Evolutionary conservation across 2,329 filamentous ascomycete species (phyloP).

Genomic region (Fusarium nematophilum): DNA sequence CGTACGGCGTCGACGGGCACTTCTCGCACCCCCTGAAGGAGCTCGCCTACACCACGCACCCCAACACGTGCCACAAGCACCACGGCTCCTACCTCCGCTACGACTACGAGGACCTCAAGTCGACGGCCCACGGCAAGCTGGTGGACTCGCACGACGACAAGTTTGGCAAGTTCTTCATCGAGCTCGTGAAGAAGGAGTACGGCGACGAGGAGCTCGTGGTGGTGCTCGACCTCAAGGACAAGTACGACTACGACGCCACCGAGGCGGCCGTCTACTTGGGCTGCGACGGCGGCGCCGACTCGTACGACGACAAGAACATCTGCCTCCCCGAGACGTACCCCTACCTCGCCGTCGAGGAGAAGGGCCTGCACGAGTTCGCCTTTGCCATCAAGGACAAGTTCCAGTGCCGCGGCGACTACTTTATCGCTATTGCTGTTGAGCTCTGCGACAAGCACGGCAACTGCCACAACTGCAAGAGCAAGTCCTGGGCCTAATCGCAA

Average conservation of each 20-base stretch:
- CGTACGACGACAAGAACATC: slow-evolving; percentile 26
- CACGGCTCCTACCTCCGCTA: slow-evolving; percentile 30
- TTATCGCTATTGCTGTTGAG: slow-evolving; percentile 39
- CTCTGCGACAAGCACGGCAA: slow-evolving; percentile 32
- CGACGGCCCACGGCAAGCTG: slow-evolving; percentile 21
- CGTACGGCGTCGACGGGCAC: slow-evolving; percentile 17
- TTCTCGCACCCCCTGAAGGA: slow-evolving; percentile 16
- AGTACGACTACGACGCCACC: slow-evolving; percentile 21
- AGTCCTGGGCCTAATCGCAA: background rate
- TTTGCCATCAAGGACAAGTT: slow-evolving; percentile 37
- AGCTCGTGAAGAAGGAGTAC: slow-evolving; percentile 29
- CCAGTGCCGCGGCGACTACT: slow-evolving; percentile 39
- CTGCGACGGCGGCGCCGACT: slow-evolving; percentile 28
- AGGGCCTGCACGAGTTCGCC: slow-evolving; percentile 32
- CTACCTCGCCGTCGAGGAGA: slow-evolving; percentile 27
- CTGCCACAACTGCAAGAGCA: slow-evolving; percentile 19
- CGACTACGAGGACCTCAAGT: slow-evolving; percentile 28
- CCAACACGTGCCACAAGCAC: slow-evolving; percentile 31
- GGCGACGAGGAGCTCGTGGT: slow-evolving; percentile 23
- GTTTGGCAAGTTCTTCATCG: slow-evolving; percentile 29
- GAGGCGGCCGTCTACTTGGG: slow-evolving; percentile 27
- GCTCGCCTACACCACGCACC: slow-evolving; percentile 20
- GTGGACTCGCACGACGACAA: slow-evolving; percentile 2
- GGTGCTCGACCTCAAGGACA: slow-evolving; percentile 23
- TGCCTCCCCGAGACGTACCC: slow-evolving; percentile 38